These are phyloP conservation scores for Cadophora malorum DNA, from an alignment of 2,329 filamentous ascomycete genomes.

Conservation along the genomic window DNA sequence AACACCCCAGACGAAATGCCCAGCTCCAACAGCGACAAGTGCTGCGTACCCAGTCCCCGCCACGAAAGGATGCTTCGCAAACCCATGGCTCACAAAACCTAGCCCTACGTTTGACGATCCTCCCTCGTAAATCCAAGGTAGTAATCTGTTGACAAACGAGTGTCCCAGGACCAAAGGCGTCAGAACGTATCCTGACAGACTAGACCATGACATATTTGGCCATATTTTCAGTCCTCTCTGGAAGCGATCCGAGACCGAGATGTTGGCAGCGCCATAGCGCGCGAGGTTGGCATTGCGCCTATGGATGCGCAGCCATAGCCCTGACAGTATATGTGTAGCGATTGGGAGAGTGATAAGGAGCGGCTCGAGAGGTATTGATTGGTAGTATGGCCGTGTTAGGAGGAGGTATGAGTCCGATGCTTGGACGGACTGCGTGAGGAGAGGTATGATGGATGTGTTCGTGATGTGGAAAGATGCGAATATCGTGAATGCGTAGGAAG, in stretches of 20 bases:
- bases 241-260: constrained; percentile 52
- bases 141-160: constrained; percentile 74
- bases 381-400: constrained; percentile 90
- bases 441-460: constrained; percentile 82
- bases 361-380: constrained; percentile 80
- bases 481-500: constrained; percentile 80
- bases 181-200: constrained; percentile 75
- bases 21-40: constrained; percentile 70
- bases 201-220: constrained; percentile 75
- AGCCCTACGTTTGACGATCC: constrained; percentile 87
- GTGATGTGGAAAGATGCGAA: constrained; percentile 80
- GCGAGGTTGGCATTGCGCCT: constrained; percentile 73
- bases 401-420: constrained; percentile 86
- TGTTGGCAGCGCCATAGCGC: constrained; percentile 76
- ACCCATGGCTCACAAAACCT: constrained; percentile 84
- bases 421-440: constrained; percentile 73
- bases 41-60: constrained; percentile 74
- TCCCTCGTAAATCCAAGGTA: constrained; percentile 80
- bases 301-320: constrained; percentile 77
- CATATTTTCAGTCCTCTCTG: constrained; percentile 45
- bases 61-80: constrained; percentile 71
- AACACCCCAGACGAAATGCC: constrained; percentile 84
- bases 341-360: constrained; percentile 79
- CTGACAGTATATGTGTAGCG: constrained; percentile 76
- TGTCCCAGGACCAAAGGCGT: constrained; percentile 72